Evolutionary conservation across 2,329 filamentous ascomycete species (phyloP), one percentile per base, ranked within the genome.

Genomic region (Talaromyces sp.): DNA sequence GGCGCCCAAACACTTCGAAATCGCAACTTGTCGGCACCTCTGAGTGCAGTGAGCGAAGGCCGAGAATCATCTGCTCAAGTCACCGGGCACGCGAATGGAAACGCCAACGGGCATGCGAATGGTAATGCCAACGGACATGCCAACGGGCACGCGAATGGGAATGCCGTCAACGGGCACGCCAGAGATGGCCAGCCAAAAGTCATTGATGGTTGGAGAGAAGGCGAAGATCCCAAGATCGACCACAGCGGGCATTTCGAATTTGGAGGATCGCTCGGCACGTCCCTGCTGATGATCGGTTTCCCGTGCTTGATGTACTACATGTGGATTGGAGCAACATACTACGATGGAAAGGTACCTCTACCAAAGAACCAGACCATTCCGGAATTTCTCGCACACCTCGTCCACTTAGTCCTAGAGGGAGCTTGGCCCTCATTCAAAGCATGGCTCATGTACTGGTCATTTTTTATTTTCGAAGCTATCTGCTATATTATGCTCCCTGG

Each of bases 281-380:
- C 84, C 16, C 81, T 85, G 68, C 92, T 97, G 86, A 98, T 98
- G 92, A 83, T 92, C 66, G 86, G 89, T 52, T 99, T 98, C 78
- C 95, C 95, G n/a, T 66, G 88, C 40, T 84, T 99, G 70, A 98
- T 98, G 93, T 97, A 91, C 84, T 98, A 97, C 80, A 96, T 99
- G 93, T 98, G 93, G 93, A 88, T 96, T 76, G 95, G 95, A 58
- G 90, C 93, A 37, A 93, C 88, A 57, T 96, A 93, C 80, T 99
- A 97, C 79, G 82, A 92, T 73, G 93, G 93, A 69, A 87, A 90
- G 66, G 82, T 96, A 58, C 95, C 95, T 16, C 79, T 80, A 48
- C 90, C 86, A 1, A 79, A 84, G 48, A 89, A 84, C 46, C 84
- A 96, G 81, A 87, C 82, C 68, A 85, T 86, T 73, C 68, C 72